Evolutionary conservation across 768 basidiomycete genomes (phyloP).

Genomic region (Pulveroboletus sp.): DNA sequence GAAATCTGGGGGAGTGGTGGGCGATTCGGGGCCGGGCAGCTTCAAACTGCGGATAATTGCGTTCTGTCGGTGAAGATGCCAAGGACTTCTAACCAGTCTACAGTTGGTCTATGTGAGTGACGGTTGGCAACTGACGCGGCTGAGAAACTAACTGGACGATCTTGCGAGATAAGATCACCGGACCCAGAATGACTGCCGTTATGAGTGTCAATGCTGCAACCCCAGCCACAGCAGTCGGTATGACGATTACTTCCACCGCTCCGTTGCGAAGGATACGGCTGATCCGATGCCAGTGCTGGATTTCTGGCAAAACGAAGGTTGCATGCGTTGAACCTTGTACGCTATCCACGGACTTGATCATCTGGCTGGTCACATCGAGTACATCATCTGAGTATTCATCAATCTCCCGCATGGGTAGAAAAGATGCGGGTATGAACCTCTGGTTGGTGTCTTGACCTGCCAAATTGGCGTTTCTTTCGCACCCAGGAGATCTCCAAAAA

Average conservation of each 20-base stretch:
- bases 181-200: neutral
- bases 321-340: conserved; percentile 7
- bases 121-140: neutral
- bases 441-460: neutral
- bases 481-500: neutral
- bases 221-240: conserved; percentile 3
- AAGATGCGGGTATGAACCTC: neutral
- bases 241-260: neutral
- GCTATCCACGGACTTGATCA: conserved; percentile 11
- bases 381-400: conserved; percentile 7
- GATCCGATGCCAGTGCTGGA: conserved; percentile 10
- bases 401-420: neutral
- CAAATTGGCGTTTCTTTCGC: neutral
- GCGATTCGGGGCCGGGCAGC: neutral
- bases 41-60: conserved; percentile 4
- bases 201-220: neutral
- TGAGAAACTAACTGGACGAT: neutral
- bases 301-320: conserved; percentile 4
- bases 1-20: neutral
- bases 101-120: neutral
- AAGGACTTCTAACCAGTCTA: conserved; percentile 4
- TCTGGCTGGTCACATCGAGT: conserved; percentile 4
- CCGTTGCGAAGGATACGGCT: neutral
- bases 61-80: conserved; percentile 4
- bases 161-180: neutral